Base-by-base conservation (phyloP, 2,329 filamentous ascomycete species). In the Mariannaea sp. region DNA sequence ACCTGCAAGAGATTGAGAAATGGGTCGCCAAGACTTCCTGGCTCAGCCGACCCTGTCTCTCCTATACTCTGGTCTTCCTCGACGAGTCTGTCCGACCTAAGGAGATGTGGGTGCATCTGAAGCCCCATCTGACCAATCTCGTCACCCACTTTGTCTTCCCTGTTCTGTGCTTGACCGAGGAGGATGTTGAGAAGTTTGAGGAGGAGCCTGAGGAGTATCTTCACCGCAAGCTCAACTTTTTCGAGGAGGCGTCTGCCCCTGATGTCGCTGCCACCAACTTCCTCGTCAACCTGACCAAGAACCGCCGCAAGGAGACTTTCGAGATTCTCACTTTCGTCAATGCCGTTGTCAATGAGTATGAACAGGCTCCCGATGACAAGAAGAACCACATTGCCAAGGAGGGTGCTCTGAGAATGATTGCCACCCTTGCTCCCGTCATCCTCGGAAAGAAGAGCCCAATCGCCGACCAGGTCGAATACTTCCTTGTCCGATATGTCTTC, bases 361-460 rank as follows among this genome's bases (percentile, higher is more conserved):
- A 97, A 70, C 75, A 80, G 63, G 87, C 90, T 0, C 83, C 91
- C 7, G 91, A 93, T 42, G 88, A 89, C 57, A 88, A 94, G 77
- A 97, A 97, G 82, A 90, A 93, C 71, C 90, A 95, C 54, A 82
- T 95, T 47, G 91, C 94, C 70, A 99, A 99, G 79, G 94, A 99
- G 73, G 94, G 94, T 67, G 94, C 94, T 41, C 75, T 99, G 68
- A 84, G 94, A 57, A 97, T 99, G 91, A 97, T 99, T 68, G 94
- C 92, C 20, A 97, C 93, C 1, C 78, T 99, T 40, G 90, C 94
- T 0, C 90, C 91, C 26, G 93, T 99, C 46, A 95, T 99, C 42
- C 80, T 99, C 29, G 91, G 92, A 64, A 99, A 97, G 81, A 97
- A 97, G 82, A 97, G 92, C 68, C 94, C 94, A 1, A 97, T 99